These are phyloP conservation scores for Sporothrix brasiliensis DNA, from an alignment of 2,329 filamentous ascomycete genomes.

Conservation along the genomic window DNA sequence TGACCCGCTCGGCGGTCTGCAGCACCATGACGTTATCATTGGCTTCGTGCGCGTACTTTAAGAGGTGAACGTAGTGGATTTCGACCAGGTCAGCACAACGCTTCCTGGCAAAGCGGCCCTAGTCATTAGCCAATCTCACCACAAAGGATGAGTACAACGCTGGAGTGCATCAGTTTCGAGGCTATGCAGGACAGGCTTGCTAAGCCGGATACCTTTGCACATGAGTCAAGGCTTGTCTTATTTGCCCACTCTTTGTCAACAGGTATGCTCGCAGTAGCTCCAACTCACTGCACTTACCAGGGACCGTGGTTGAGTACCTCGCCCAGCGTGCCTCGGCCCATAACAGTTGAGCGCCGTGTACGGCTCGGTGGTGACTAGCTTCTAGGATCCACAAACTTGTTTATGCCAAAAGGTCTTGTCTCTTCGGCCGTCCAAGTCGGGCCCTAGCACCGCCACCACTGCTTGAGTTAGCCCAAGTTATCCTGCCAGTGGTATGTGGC, in stretches of 20 bases:
- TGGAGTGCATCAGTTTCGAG: slow-evolving; percentile 70
- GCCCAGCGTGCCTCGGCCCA: slow-evolving; percentile 69
- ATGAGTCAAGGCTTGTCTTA: no score
- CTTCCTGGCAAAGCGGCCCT: slow-evolving; percentile 75
- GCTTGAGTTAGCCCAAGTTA: slow-evolving; percentile 72
- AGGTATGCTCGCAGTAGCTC: slow-evolving; percentile 54
- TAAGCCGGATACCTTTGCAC: no score
- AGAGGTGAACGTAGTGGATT: slow-evolving; percentile 84
- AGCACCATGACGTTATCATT: slow-evolving; percentile 61
- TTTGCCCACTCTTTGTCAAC: slow-evolving; percentile 60
- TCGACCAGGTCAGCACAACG: slow-evolving; percentile 66
- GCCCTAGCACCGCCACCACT: slow-evolving; percentile 68
- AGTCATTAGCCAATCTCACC: slow-evolving; percentile 70
- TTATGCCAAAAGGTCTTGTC: slow-evolving; percentile 80
- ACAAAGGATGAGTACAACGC: slow-evolving; percentile 70
- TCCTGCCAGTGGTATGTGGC: slow-evolving; percentile 87
- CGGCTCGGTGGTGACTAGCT: slow-evolving; percentile 71
- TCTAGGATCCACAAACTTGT: slow-evolving; percentile 85
- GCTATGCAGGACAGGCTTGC: slow-evolving; percentile 43
- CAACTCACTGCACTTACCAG: slow-evolving; percentile 16
- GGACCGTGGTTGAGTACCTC: slow-evolving; percentile 70
- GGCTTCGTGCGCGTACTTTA: slow-evolving; percentile 61
- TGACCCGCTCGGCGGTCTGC: slow-evolving; percentile 70
- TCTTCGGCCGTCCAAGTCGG: slow-evolving; percentile 79
- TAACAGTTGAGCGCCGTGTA: slow-evolving; percentile 73